A percentile compares a stretch with the other conserved stretches of the same genome.
Evolutionary conservation across 768 basidiomycete species (phyloP).

Genomic region (Suillus subluteus): DNA sequence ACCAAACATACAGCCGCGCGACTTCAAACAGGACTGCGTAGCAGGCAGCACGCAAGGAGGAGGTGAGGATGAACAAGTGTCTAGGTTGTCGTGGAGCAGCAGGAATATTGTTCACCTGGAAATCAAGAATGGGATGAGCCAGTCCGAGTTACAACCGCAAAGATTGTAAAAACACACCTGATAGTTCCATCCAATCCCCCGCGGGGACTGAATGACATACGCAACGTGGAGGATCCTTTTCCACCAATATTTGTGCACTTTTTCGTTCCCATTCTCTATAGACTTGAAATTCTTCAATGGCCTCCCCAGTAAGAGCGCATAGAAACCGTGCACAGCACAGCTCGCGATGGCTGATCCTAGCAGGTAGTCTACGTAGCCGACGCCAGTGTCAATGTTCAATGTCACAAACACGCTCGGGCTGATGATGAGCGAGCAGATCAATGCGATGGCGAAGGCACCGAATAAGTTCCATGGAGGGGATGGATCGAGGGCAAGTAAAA

Average conservation of each 20-base stretch:
- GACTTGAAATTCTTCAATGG: conserved; percentile 7
- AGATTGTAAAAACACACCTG: conserved; percentile 4
- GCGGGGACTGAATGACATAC: conserved; percentile 4
- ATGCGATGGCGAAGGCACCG: not conserved
- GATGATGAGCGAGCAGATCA: not conserved
- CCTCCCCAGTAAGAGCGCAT: conserved; percentile 9
- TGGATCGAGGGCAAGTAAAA: not conserved
- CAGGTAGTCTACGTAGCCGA: conserved; percentile 8
- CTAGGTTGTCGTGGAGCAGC: conserved; percentile 5
- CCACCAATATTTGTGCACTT: not conserved
- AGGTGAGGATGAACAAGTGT: conserved; percentile 4
- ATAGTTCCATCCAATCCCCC: conserved; percentile 14
- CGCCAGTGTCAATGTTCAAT: conserved; percentile 4
- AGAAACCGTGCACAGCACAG: conserved; percentile 1
- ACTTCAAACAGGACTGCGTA: conserved; percentile 3
- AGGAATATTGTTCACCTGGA: conserved; percentile 10
- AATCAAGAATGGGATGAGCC: not conserved
- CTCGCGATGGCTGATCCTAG: not conserved
- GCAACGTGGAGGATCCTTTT: conserved; percentile 9
- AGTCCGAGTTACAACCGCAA: not conserved
- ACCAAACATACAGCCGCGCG: conserved; percentile 5
- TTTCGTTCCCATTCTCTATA: not conserved
- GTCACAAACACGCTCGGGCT: not conserved
- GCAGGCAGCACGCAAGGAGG: not conserved
- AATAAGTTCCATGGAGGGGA: conserved; percentile 4